A percentile compares a stretch with the other conserved stretches of the same genome.
Conservation (phyloP, 768 basidiomycete species). For the Mycena floridula region DNA sequence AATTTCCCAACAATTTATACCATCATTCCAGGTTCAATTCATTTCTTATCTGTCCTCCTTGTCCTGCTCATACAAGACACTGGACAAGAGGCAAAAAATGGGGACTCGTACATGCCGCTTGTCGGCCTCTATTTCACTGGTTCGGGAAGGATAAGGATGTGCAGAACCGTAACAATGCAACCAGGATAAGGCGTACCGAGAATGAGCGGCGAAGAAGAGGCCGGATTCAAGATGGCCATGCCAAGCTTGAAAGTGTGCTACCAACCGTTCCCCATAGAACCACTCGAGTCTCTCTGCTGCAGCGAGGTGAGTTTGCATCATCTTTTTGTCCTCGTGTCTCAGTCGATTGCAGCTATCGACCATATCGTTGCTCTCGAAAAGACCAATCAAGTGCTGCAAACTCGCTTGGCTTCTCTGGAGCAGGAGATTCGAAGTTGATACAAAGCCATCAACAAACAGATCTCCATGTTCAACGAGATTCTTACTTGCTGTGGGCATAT, state of each 20-base stretch:
- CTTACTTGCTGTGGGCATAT: too few species aligned
- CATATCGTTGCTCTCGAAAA: slow-evolving; percentile 72
- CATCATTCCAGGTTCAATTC: too few species aligned
- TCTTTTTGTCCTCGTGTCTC: slow-evolving; percentile 1
- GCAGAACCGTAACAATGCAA: slow-evolving; percentile 82
- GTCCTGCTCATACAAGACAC: too few species aligned
- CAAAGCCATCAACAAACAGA: slow-evolving; percentile 76
- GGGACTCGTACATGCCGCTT: too few species aligned
- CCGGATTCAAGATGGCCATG: slow-evolving; percentile 86
- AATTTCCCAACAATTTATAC: too few species aligned
- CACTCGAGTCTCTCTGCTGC: slow-evolving; percentile 83
- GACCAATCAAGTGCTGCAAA: slow-evolving; percentile 64
- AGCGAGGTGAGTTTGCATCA: slow-evolving; percentile 55
- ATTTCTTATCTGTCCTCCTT: too few species aligned
- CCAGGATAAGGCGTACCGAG: slow-evolving; percentile 77
- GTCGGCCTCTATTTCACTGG: too few species aligned
- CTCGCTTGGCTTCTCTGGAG: slow-evolving; percentile 60
- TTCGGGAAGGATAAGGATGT: too few species aligned
- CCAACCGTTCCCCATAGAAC: slow-evolving; percentile 87
- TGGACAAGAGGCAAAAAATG: too few species aligned
- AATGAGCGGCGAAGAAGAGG: slow-evolving; percentile 87
- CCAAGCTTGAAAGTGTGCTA: slow-evolving; percentile 79
- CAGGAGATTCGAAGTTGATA: slow-evolving; percentile 65
- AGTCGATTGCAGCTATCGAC: slow-evolving; percentile 53
- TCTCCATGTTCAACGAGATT: too few species aligned